These are phyloP conservation scores for Cercospora sp. DNA, from an alignment of 2,329 filamentous ascomycete species.

Conservation along the genomic window DNA sequence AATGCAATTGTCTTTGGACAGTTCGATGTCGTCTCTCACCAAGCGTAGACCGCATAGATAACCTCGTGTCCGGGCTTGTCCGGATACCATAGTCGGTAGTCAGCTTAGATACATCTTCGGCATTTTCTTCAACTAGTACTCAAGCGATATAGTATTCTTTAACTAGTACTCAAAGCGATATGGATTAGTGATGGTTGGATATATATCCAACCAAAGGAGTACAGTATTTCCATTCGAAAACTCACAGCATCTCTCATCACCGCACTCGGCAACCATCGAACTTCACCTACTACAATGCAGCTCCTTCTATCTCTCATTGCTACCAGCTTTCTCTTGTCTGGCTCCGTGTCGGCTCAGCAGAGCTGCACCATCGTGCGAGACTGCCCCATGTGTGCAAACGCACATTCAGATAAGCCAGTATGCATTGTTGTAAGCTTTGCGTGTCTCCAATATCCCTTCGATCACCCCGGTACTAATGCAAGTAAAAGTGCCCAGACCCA, in stretches of 20 bases:
- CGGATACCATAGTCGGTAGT: not conserved
- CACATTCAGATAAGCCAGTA: not conserved
- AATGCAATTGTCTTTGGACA: too few species aligned
- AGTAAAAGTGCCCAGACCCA: not conserved
- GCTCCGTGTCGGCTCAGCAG: not conserved
- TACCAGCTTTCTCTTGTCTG: not conserved
- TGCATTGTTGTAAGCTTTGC: not conserved
- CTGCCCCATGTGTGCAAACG: not conserved
- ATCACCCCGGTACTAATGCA: not conserved
- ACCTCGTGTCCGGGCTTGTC: not conserved
- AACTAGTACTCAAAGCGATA: too few species aligned
- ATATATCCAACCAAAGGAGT: not conserved
- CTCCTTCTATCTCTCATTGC: not conserved
- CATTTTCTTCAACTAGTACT: not conserved
- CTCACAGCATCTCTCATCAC: not conserved
- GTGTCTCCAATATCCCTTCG: not conserved
- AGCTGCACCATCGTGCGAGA: not conserved
- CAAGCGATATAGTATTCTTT: not conserved
- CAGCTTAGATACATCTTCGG: too few species aligned
- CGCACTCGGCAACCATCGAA: not conserved
- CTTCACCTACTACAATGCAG: not conserved
- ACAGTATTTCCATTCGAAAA: not conserved
- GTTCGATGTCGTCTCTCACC: not conserved
- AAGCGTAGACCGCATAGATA: not conserved
- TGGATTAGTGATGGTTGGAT: not conserved